Conservation (phyloP, 306 rosid genomes). For the Gleditsia sinensis region DNA sequence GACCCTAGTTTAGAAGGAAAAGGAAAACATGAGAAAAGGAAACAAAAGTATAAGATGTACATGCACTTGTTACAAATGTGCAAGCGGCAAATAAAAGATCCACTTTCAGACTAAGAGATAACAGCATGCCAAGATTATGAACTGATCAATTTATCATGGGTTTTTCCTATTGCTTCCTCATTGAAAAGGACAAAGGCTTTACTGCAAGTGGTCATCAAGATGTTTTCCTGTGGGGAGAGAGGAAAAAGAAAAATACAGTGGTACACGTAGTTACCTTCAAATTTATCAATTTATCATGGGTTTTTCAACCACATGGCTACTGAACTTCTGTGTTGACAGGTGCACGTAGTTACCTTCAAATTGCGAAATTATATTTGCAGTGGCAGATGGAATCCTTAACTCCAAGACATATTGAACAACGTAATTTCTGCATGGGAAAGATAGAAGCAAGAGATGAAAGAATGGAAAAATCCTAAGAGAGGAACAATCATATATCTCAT, state of each 20-base stretch:
- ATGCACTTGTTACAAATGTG: slow-evolving; percentile 3
- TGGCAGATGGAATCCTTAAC: slow-evolving; percentile 46
- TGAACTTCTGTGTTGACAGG: slow-evolving; percentile 55
- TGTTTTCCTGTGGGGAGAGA: neutral
- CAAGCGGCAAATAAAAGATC: neutral
- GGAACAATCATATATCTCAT: neutral
- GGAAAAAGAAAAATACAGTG: neutral
- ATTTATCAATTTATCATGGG: no score
- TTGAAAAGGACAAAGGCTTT: neutral
- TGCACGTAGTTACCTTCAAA: slow-evolving; percentile 51
- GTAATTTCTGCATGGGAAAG: slow-evolving; percentile 49
- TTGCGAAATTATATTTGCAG: slow-evolving; percentile 34
- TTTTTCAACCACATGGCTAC: slow-evolving; percentile 67
- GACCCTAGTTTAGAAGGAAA: slow-evolving; percentile 37
- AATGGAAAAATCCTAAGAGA: neutral
- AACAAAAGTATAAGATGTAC: neutral
- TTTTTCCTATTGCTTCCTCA: neutral
- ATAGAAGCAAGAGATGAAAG: neutral
- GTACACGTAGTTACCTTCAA: no score
- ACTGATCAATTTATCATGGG: neutral
- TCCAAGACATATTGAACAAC: slow-evolving; percentile 63
- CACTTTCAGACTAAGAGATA: neutral
- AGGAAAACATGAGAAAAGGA: neutral
- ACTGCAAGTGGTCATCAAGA: neutral
- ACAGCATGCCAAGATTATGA: slow-evolving; percentile 6